Percentiles rank a stretch among this genome's conserved stretches.
Conservation (phyloP, 2,329 filamentous ascomycete species). For the Nigrograna mackinnonii region DNA sequence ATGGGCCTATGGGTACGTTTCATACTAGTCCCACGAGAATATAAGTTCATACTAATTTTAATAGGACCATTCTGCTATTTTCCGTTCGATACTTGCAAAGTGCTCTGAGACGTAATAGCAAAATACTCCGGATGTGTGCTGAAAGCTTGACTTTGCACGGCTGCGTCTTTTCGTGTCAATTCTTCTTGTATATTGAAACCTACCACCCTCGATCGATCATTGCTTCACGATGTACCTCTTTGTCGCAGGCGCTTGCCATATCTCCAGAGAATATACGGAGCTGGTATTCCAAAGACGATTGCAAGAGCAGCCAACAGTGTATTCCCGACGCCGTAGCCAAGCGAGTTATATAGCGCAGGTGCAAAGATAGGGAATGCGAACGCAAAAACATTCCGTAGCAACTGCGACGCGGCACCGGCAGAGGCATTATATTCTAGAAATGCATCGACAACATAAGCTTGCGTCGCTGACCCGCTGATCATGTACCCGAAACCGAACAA, state of each 20-base stretch:
- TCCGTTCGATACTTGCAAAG: conserved; percentile 11
- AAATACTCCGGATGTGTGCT: no score
- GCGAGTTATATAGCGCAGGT: conserved; percentile 30
- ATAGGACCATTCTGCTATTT: conserved; percentile 17
- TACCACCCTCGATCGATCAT: background rate
- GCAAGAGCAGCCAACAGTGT: conserved; percentile 25
- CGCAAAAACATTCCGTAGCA: conserved; percentile 20
- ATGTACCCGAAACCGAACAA: conserved; percentile 48
- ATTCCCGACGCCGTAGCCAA: conserved; percentile 41
- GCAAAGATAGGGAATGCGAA: conserved; percentile 41
- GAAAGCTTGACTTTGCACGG: no score
- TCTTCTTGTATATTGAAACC: background rate
- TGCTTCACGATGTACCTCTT: conserved; percentile 39
- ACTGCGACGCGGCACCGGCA: conserved; percentile 52
- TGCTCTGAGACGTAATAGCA: no score
- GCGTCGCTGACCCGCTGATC: conserved; percentile 41
- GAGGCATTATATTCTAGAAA: conserved; percentile 63
- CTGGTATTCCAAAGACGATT: conserved; percentile 38
- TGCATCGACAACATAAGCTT: conserved; percentile 65
- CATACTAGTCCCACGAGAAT: background rate
- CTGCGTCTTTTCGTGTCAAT: conserved; percentile 12
- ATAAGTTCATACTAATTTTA: background rate
- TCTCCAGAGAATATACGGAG: conserved; percentile 50
- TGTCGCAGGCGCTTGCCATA: conserved; percentile 48
- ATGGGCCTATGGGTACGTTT: conserved; percentile 15